Evolutionary conservation across 1,139 yeast species (phyloP).

Genomic region (Maudiozyma humilis): DNA sequence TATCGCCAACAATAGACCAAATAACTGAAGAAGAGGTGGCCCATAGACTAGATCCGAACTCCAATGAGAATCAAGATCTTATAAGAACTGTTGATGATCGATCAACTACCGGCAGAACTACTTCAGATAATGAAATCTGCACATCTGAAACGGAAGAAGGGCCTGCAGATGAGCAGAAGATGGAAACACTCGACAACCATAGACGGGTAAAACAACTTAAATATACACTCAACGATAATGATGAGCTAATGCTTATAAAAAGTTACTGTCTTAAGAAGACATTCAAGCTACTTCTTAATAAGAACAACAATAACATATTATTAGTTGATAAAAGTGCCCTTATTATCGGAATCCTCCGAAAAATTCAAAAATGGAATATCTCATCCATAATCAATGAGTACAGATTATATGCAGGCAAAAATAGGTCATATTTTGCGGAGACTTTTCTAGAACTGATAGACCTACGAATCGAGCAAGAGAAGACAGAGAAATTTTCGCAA

Average conservation of each 20-base stretch:
- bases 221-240: slow-evolving; percentile 31
- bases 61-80: neutral
- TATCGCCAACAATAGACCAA: neutral
- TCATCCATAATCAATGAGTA: slow-evolving; percentile 80
- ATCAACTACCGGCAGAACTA: neutral
- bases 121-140: no score
- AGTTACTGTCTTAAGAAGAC: slow-evolving; percentile 48
- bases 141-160: no score
- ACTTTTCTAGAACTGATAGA: slow-evolving; percentile 58
- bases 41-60: neutral
- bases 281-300: slow-evolving; percentile 54
- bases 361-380: slow-evolving; percentile 82
- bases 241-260: slow-evolving; percentile 67
- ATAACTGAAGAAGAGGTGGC: neutral
- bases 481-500: neutral
- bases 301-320: slow-evolving; percentile 57
- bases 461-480: slow-evolving; percentile 12
- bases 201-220: slow-evolving; percentile 2
- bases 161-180: no score
- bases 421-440: slow-evolving; percentile 72
- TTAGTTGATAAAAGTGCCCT: slow-evolving; percentile 76
- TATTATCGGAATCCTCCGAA: slow-evolving; percentile 69
- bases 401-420: slow-evolving; percentile 64
- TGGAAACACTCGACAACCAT: slow-evolving; percentile 4
- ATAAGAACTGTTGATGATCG: neutral